These are phyloP conservation scores for Aspergillus awamori DNA, from an alignment of 2,329 filamentous ascomycete species.

Conservation along the genomic window DNA sequence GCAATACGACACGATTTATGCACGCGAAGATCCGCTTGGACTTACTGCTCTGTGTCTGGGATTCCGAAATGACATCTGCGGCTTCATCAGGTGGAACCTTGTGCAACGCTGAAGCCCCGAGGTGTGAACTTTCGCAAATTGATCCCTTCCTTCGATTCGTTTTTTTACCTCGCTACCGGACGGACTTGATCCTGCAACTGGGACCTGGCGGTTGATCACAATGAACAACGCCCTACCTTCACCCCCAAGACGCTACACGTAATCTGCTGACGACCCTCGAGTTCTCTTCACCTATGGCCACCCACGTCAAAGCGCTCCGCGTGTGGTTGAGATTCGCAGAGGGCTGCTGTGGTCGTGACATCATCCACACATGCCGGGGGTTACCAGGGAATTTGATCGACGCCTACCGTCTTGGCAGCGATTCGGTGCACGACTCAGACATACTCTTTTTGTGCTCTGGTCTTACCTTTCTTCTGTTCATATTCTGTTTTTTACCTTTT, in stretches of 20 bases:
- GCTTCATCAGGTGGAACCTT: conserved; percentile 8
- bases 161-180: background rate
- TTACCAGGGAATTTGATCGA: conserved; percentile 21
- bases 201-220: conserved; percentile 19
- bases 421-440: conserved; percentile 12
- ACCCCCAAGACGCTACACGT: background rate
- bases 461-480: conserved; percentile 21
- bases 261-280: background rate
- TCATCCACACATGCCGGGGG: conserved; percentile 21
- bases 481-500: conserved; percentile 23
- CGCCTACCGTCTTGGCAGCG: conserved; percentile 19
- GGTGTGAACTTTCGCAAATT: background rate
- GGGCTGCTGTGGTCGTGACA: conserved; percentile 23
- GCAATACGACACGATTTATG: conserved; percentile 1
- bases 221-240: conserved; percentile 9
- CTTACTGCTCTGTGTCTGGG: background rate
- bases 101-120: background rate
- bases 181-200: conserved; percentile 1
- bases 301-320: conserved; percentile 1
- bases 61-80: conserved; percentile 9
- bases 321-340: background rate
- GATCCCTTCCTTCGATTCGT: background rate
- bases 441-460: background rate
- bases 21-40: background rate
- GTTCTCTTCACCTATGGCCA: background rate